Evolutionary conservation across 306 rosid genomes (phyloP), one percentile per base, ranked within the genome.

Genomic region (Cicer cuneatum): DNA sequence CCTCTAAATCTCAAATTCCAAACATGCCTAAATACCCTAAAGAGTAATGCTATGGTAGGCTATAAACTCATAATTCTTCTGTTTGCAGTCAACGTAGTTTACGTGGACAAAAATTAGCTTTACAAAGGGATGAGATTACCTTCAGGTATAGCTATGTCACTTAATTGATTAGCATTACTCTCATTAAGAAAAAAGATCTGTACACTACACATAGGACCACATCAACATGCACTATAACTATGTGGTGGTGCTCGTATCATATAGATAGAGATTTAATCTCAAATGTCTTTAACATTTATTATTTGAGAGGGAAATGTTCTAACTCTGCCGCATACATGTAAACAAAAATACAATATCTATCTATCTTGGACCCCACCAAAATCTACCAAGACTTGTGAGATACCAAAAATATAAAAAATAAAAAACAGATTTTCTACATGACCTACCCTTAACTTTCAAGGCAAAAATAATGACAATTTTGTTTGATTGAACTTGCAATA

Each of bases 171-270:
- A 33, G 11, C 73, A 54, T 42, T 72, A 37, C 24, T 47, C 72
- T 7, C 41, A 47, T 19, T 9, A 56, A 42, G 13, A 58, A 2
- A 24, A 39, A 10, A 54, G 2, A 7, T 35, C 16, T 14, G 10
- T 58, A 63, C 35, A 43, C 33, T 53, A 7, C 43, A 53, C 45
- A 63, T 52, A 47, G 53, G 76, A 78, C 81, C 71, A 78, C 81
- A 78, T 38, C 81, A 64, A 78, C 81, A 78, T 38, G 33, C 53
- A 62, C 16, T 53, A 10, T 18, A 37, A 45, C 37, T 16, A 43
- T 76, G 59, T 54, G 58, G 63, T 62, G 64, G 35, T 48, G 24
- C 41, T 33, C 74, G 11, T 12, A 7, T 19, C 71, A 49, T 11
- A 49, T 11, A 56, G 42, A 67, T 5, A 67, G 38, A 52, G 40